Percentiles rank a stretch among this genome's conserved stretches.
Conservation (phyloP, 352 stramenopile genomes). For the Phytophthora pisi region DNA sequence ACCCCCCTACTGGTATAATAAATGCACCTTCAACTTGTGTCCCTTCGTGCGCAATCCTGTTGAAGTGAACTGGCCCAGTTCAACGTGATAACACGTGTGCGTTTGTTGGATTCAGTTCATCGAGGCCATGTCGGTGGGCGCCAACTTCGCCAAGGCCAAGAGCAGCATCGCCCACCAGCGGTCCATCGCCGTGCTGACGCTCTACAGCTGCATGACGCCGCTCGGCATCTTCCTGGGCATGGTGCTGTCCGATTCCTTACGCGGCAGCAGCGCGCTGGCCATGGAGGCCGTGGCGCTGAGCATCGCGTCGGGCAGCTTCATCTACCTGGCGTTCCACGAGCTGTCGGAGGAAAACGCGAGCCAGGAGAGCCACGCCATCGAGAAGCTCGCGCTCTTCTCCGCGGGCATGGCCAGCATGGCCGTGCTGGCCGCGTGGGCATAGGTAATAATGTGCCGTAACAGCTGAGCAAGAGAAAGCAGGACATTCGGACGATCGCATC, state of each 20-base stretch:
- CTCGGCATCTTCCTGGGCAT: slow-evolving; percentile 67
- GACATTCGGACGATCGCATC: slow-evolving; percentile 4
- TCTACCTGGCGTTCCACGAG: slow-evolving; percentile 75
- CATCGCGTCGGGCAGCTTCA: slow-evolving; percentile 66
- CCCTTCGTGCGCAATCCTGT: slow-evolving; percentile 6
- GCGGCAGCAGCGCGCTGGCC: slow-evolving; percentile 46
- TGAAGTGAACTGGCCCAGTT: background rate
- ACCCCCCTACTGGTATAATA: background rate
- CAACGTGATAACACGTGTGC: background rate
- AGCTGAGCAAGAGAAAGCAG: slow-evolving; percentile 3
- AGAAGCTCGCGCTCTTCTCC: slow-evolving; percentile 67
- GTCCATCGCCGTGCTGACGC: slow-evolving; percentile 49
- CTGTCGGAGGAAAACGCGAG: slow-evolving; percentile 60
- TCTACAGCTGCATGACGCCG: slow-evolving; percentile 76
- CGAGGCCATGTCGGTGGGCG: slow-evolving; percentile 62
- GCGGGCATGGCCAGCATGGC: slow-evolving; percentile 56
- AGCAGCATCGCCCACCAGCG: slow-evolving; percentile 48
- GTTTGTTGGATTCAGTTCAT: background rate
- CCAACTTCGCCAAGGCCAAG: slow-evolving; percentile 62
- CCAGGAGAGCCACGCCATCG: slow-evolving; percentile 39
- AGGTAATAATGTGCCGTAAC: background rate
- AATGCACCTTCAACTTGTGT: slow-evolving; percentile 9
- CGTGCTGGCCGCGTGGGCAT: slow-evolving; percentile 53
- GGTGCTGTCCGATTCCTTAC: slow-evolving; percentile 50
- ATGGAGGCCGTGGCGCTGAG: slow-evolving; percentile 55